phyloP scores from a whole-genome alignment of 371 early-diverging fungal genomes.

The Blakeslea trispora region DNA sequence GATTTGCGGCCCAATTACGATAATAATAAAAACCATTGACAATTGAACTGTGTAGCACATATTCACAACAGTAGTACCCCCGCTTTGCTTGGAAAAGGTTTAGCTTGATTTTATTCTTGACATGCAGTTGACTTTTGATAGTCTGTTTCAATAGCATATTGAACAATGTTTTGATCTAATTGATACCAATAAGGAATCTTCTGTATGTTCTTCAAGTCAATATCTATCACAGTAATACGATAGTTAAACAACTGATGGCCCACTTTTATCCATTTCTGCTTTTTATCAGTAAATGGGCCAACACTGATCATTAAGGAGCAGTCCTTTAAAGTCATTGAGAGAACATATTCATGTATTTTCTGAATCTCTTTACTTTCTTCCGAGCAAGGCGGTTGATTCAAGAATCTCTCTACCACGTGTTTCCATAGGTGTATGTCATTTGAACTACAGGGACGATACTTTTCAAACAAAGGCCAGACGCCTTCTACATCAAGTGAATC shows the following conservation, averaged over 20 bases:
- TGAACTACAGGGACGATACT: slow-evolving; percentile 3
- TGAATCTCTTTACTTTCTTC: slow-evolving; percentile 20
- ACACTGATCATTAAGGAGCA: slow-evolving; percentile 55
- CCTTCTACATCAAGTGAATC: slow-evolving; percentile 54
- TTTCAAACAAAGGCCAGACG: slow-evolving; percentile 30
- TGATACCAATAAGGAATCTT: slow-evolving; percentile 54
- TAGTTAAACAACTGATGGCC: slow-evolving; percentile 17
- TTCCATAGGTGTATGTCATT: slow-evolving; percentile 31
- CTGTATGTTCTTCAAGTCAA: slow-evolving; percentile 48
- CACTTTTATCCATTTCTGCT: too few relatives aligned
- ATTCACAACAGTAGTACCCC: too few relatives aligned
- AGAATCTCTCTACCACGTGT: slow-evolving; percentile 17
- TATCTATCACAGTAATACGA: slow-evolving; percentile 50
- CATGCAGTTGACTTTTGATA: slow-evolving; percentile 10
- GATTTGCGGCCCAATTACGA: too few relatives aligned
- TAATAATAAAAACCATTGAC: too few relatives aligned
- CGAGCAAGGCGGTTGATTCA: not conserved
- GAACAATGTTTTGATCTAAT: slow-evolving; percentile 50
- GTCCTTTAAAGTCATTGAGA: slow-evolving; percentile 66
- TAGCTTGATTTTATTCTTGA: not conserved
- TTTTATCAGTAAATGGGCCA: not conserved
- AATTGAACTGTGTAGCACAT: too few relatives aligned
- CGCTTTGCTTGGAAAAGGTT: too few relatives aligned
- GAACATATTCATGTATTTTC: slow-evolving; percentile 46
- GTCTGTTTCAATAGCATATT: slow-evolving; percentile 24